Percentiles rank a stretch among this genome's conserved stretches.
phyloP scores from a whole-genome alignment of 805 yeast species.

The Spathaspora arborariae region DNA sequence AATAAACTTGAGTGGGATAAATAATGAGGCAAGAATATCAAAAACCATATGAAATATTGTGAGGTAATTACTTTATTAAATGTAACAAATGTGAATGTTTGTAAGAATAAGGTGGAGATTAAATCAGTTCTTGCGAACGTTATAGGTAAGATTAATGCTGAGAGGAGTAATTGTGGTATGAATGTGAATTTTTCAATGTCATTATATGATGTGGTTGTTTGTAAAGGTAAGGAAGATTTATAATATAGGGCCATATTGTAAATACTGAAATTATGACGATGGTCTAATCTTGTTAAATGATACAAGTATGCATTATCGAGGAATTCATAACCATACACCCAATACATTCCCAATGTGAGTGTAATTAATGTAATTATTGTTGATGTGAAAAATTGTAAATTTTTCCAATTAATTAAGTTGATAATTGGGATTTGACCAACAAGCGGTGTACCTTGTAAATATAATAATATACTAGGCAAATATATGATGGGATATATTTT shows the following conservation, averaged over 20 bases:
- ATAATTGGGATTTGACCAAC: slow-evolving; percentile 22
- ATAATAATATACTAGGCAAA: slow-evolving; percentile 63
- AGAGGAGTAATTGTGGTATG: slow-evolving; percentile 70
- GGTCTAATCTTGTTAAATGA: slow-evolving; percentile 82
- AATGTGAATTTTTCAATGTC: slow-evolving; percentile 63
- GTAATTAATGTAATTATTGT: slow-evolving; percentile 41
- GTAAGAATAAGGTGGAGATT: slow-evolving; percentile 33
- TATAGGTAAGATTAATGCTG: slow-evolving; percentile 58
- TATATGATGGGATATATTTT: slow-evolving; percentile 91
- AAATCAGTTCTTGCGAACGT: slow-evolving; percentile 28
- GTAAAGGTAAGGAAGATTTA: slow-evolving; percentile 38
- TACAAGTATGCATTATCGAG: slow-evolving; percentile 75
- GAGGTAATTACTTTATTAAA: slow-evolving; percentile 72
- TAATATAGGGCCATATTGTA: slow-evolving; percentile 74
- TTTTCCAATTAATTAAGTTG: slow-evolving; percentile 36
- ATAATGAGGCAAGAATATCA: slow-evolving; percentile 77
- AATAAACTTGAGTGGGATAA: slow-evolving; percentile 43
- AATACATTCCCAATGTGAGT: slow-evolving; percentile 60
- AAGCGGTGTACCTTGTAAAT: slow-evolving; percentile 26
- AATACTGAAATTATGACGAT: slow-evolving; percentile 90
- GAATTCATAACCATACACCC: slow-evolving; percentile 69
- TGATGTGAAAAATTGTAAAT: slow-evolving; percentile 25
- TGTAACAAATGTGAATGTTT: slow-evolving; percentile 42
- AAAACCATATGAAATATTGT: slow-evolving; percentile 94
- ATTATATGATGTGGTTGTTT: not conserved